phyloP scores from a whole-genome alignment of 2,329 filamentous ascomycete genomes.

The Sarocladiaceae sp. region DNA sequence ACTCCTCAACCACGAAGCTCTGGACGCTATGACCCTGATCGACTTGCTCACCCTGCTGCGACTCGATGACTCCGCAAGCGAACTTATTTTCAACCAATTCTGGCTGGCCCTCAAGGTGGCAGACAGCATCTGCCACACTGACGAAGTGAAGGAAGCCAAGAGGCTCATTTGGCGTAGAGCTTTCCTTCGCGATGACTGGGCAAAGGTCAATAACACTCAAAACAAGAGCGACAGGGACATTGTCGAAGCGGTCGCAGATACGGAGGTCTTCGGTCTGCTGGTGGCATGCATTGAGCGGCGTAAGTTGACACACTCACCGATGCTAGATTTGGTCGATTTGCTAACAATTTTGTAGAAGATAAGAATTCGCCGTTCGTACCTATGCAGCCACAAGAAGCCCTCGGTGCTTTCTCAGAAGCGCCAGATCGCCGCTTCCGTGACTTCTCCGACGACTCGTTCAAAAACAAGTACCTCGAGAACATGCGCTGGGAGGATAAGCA shows the following conservation, averaged over 20 bases:
- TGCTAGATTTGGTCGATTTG: constrained; percentile 8
- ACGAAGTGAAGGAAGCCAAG: constrained; percentile 54
- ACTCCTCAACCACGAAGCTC: constrained; percentile 66
- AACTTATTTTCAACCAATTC: constrained; percentile 60
- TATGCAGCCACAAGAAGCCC: constrained; percentile 46
- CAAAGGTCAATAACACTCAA: constrained; percentile 70
- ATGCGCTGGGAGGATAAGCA: constrained; percentile 68
- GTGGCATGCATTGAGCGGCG: constrained; percentile 59
- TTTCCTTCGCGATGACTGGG: constrained; percentile 82
- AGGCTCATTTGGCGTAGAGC: constrained; percentile 81
- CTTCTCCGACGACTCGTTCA: constrained; percentile 55
- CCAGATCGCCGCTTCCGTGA: constrained; percentile 57
- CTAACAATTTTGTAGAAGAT: constrained; percentile 34
- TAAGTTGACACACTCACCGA: constrained; percentile 37
- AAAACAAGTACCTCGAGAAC: constrained; percentile 64
- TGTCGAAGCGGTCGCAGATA: constrained; percentile 56
- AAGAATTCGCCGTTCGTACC: constrained; percentile 39
- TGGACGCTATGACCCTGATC: constrained; percentile 63
- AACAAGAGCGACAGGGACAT: constrained; percentile 68
- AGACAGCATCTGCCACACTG: constrained; percentile 50
- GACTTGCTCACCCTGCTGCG: constrained; percentile 75
- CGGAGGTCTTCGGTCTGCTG: constrained; percentile 65
- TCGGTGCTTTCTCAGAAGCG: constrained; percentile 58
- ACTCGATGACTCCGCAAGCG: constrained; percentile 20
- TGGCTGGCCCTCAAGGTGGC: constrained; percentile 65